These are phyloP conservation scores for Pilatotrama ljubarskyi DNA, from an alignment of 768 basidiomycete genomes.

Conservation along the genomic window DNA sequence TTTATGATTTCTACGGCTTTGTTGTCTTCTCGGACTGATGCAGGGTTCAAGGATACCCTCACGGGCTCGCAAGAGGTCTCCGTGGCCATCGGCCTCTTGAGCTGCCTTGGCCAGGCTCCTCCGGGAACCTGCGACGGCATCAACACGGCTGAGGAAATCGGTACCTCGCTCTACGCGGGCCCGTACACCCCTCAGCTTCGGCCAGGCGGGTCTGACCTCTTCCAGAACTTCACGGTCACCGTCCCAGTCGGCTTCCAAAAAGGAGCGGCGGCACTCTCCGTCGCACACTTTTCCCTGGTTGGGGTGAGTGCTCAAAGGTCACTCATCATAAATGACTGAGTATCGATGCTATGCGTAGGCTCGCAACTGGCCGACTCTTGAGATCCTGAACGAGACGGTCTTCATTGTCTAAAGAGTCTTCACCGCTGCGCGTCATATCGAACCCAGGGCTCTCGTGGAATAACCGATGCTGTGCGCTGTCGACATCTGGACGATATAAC, in stretches of 20 bases:
- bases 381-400: constrained; percentile 13
- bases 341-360: not conserved
- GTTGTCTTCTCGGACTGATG: not conserved
- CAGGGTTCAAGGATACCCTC: constrained; percentile 27
- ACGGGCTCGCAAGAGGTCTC: constrained; percentile 36
- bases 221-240: constrained; percentile 31
- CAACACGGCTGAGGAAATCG: constrained; percentile 26
- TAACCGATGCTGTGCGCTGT: no score
- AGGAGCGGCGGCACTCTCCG: constrained; percentile 20
- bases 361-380: constrained; percentile 1
- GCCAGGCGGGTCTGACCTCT: constrained; percentile 8
- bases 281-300: constrained; percentile 24
- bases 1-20: constrained; percentile 32
- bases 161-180: constrained; percentile 33
- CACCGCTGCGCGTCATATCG: no score
- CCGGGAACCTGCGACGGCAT: constrained; percentile 22
- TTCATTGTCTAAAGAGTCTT: not conserved
- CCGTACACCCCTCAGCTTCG: constrained; percentile 28
- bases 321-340: not conserved
- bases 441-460: no score
- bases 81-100: constrained; percentile 33
- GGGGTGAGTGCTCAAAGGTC: constrained; percentile 20
- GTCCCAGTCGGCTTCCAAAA: constrained; percentile 21
- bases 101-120: constrained; percentile 23
- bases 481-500: no score